These are phyloP conservation scores for Monosporascus sp. DNA, from an alignment of 2,329 filamentous ascomycete genomes.

Conservation along the genomic window DNA sequence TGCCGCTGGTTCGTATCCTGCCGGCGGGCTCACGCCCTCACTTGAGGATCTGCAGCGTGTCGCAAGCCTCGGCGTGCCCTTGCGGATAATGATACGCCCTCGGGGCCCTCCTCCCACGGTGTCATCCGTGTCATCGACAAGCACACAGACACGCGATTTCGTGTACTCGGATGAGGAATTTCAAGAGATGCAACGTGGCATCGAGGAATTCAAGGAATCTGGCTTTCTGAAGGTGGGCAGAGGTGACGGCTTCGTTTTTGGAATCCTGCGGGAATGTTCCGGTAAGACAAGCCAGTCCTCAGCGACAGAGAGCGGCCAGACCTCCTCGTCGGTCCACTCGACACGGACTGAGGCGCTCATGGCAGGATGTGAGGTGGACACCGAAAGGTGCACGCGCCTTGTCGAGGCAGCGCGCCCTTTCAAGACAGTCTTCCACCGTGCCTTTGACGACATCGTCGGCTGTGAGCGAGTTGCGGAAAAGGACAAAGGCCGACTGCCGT, in stretches of 20 bases:
- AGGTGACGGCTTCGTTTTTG: conserved; percentile 55
- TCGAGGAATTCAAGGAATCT: conserved; percentile 31
- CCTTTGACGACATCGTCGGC: conserved; percentile 44
- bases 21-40: conserved; percentile 47
- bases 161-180: conserved; percentile 42
- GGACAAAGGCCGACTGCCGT: conserved; percentile 6
- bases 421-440: conserved; percentile 49
- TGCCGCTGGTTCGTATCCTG: conserved; percentile 41
- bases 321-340: too few relatives aligned
- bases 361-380: conserved; percentile 30
- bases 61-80: conserved; percentile 29
- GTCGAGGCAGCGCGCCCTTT: conserved; percentile 36
- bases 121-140: conserved; percentile 14
- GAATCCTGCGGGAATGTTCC: conserved; percentile 28
- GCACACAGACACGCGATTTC: conserved; percentile 33
- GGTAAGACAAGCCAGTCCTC: too few relatives aligned
- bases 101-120: conserved; percentile 27
- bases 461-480: conserved; percentile 3
- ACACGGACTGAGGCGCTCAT: background rate
- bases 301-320: too few relatives aligned
- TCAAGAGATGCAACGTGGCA: conserved; percentile 34
- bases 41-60: conserved; percentile 30
- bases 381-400: conserved; percentile 33
- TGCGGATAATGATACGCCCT: conserved; percentile 53
- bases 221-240: conserved; percentile 31